Conservation (phyloP, 192 early-diverging fungal species). For the Paraglomus brasilianum region DNA sequence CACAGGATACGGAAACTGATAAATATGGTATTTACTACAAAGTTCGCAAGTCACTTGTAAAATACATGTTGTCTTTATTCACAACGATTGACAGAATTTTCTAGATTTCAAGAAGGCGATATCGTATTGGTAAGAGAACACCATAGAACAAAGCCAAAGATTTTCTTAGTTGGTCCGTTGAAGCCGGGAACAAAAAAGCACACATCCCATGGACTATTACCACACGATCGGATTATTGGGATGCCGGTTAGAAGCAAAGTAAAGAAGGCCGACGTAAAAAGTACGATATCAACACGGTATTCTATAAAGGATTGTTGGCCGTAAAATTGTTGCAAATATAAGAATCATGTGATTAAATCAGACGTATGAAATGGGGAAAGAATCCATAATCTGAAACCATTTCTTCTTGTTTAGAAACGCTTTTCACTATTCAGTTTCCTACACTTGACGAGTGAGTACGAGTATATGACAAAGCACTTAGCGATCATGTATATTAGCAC, state of each 20-base stretch:
- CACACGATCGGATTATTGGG: conserved; percentile 39
- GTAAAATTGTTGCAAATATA: not conserved
- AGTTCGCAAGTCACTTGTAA: no score
- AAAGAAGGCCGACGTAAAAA: no score
- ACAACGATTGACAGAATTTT: no score
- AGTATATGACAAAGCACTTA: not conserved
- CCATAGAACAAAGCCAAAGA: conserved; percentile 12
- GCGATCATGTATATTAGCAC: not conserved
- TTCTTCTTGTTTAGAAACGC: conserved; percentile 9
- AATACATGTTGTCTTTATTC: no score
- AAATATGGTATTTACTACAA: no score
- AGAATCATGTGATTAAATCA: not conserved
- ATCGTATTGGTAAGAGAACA: conserved; percentile 10
- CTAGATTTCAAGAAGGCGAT: conserved; percentile 20
- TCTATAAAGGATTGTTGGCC: not conserved
- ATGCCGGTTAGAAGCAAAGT: conserved; percentile 29
- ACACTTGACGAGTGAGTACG: conserved; percentile 45
- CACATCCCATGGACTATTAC: conserved; percentile 27
- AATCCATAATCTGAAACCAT: not conserved
- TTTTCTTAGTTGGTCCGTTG: conserved; percentile 43
- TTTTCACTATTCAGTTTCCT: conserved; percentile 43
- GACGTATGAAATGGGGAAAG: not conserved
- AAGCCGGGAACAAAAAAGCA: conserved; percentile 25
- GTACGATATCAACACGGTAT: conserved; percentile 42
- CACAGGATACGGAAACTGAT: no score